Percentiles rank a stretch among this genome's conserved stretches.
Conservation (phyloP, 2,329 filamentous ascomycete genomes). For the Colletotrichum noveboracense region DNA sequence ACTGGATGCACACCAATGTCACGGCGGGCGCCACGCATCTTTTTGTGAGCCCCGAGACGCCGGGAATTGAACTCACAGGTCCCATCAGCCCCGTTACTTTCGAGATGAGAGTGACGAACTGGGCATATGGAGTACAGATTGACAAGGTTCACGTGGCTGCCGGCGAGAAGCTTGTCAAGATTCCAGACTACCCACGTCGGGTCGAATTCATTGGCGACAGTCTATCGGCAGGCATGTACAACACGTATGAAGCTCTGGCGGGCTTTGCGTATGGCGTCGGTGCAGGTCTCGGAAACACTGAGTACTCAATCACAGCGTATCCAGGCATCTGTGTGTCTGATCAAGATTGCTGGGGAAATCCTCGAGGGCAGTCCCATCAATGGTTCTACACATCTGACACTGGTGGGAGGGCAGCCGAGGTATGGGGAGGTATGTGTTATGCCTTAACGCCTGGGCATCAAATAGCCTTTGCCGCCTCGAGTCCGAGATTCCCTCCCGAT, state of each 20-base stretch:
- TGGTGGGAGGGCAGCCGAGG: constrained; percentile 45
- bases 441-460: neutral
- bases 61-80: constrained; percentile 47
- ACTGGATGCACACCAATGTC: constrained; percentile 67
- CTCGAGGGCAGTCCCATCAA: constrained; percentile 56
- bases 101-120: constrained; percentile 66
- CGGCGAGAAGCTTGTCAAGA: constrained; percentile 48
- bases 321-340: constrained; percentile 64
- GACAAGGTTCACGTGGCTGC: constrained; percentile 53
- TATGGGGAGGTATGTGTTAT: constrained; percentile 45
- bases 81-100: constrained; percentile 53
- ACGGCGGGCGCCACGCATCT: constrained; percentile 61
- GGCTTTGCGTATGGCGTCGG: constrained; percentile 61
- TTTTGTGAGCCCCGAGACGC: constrained; percentile 51
- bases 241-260: constrained; percentile 62
- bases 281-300: constrained; percentile 61
- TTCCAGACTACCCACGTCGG: constrained; percentile 37
- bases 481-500: neutral
- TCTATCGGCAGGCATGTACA: constrained; percentile 60
- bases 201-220: constrained; percentile 53
- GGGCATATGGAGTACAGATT: constrained; percentile 65
- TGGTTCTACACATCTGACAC: constrained; percentile 64
- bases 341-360: constrained; percentile 59
- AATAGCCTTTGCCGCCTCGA: neutral
- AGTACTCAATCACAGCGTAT: constrained; percentile 63